Evolutionary conservation across 2,329 filamentous ascomycete species (phyloP).

Genomic region (Chrysoporthe cubensis): DNA sequence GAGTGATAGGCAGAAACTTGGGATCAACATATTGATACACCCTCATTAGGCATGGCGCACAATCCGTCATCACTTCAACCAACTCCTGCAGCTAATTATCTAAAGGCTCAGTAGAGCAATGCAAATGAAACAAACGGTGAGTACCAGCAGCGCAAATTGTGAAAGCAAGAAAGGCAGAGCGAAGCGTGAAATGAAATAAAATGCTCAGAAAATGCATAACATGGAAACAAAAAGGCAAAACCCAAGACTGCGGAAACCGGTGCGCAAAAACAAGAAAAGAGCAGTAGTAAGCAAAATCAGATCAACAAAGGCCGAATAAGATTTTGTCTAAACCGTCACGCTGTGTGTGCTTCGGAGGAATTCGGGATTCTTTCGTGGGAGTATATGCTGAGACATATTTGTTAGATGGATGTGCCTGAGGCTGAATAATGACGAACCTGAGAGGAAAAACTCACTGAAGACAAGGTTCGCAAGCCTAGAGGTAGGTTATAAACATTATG

Average conservation of each 20-base stretch:
- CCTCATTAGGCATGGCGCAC: not conserved
- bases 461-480: not conserved
- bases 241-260: not conserved
- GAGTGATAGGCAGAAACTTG: not conserved
- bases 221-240: not conserved
- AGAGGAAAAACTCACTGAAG: not conserved
- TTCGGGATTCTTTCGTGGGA: not conserved
- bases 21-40: not conserved
- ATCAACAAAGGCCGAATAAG: not conserved
- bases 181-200: not conserved
- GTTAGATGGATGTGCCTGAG: not conserved
- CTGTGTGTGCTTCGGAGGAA: not conserved
- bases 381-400: not conserved
- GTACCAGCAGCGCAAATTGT: not conserved
- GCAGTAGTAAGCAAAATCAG: not conserved
- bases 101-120: not conserved
- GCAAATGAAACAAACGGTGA: not conserved
- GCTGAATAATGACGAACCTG: not conserved
- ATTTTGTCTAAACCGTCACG: not conserved
- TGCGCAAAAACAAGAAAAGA: not conserved
- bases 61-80: not conserved
- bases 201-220: not conserved
- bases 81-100: not conserved
- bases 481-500: slow-evolving; percentile 2
- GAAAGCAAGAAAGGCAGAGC: not conserved